Percentiles rank a stretch among this genome's conserved stretches.
Evolutionary conservation across 495 filamentous ascomycete genomes (phyloP).

Genomic region (Aspergillus sclerotiicarbonarius): DNA sequence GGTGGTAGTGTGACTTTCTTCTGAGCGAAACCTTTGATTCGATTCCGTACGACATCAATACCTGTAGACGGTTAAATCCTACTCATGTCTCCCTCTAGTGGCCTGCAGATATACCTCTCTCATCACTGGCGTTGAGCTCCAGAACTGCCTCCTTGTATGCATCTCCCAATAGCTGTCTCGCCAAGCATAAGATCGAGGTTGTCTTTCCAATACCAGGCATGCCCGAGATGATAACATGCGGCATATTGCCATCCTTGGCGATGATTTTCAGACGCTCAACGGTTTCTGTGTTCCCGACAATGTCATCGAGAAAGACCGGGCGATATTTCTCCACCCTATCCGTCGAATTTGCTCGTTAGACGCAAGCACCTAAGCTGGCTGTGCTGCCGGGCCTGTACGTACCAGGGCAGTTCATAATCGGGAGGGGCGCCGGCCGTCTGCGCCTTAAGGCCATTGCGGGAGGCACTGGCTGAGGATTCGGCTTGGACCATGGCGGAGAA

Average conservation of each 20-base stretch:
- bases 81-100: neutral
- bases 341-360: conserved; percentile 4
- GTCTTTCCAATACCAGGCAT: conserved; percentile 99
- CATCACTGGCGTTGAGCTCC: conserved; percentile 94
- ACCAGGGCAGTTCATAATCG: conserved; percentile 92
- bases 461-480: conserved; percentile 76
- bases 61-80: conserved; percentile 42
- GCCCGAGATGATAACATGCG: conserved; percentile 97
- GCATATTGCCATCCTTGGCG: conserved; percentile 98
- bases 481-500: conserved; percentile 43
- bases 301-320: conserved; percentile 88
- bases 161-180: conserved; percentile 86
- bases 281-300: conserved; percentile 97
- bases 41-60: conserved; percentile 97
- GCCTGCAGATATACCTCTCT: conserved; percentile 60
- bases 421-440: conserved; percentile 58
- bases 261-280: conserved; percentile 98
- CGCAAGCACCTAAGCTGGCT: neutral
- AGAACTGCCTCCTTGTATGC: conserved; percentile 97
- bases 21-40: conserved; percentile 98
- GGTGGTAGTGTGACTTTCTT: conserved; percentile 96
- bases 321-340: conserved; percentile 97
- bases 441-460: conserved; percentile 65
- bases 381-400: conserved; percentile 6
- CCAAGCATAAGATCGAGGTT: conserved; percentile 90